Conservation (phyloP, 371 early-diverging fungal species). For the Coemansia sp. region DNA sequence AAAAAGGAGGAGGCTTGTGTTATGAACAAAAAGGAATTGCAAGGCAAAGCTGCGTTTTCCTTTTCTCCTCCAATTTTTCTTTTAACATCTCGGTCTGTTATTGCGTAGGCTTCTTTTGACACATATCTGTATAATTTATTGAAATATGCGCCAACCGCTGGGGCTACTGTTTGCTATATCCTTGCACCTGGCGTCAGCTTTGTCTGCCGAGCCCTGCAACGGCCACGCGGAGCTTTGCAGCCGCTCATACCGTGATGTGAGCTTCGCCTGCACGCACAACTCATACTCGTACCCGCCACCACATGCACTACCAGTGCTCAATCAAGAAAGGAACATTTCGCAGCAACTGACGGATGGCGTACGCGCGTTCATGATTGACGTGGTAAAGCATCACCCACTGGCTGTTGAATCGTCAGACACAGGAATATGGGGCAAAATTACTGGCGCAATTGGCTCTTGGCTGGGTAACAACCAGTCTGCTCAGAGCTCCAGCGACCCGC, state of each 20-base stretch:
- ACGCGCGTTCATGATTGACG: conserved; percentile 69
- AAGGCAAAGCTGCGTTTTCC: neutral
- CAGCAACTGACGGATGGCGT: conserved; percentile 73
- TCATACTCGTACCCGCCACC: conserved; percentile 60
- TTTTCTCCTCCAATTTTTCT: neutral
- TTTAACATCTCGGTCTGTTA: neutral
- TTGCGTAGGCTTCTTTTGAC: neutral
- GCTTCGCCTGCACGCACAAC: conserved; percentile 72
- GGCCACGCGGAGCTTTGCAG: conserved; percentile 66
- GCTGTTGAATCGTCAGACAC: neutral
- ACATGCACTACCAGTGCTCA: conserved; percentile 44
- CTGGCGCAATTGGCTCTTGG: conserved; percentile 3
- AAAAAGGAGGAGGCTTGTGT: neutral
- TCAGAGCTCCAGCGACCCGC: neutral
- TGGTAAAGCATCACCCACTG: conserved; percentile 7
- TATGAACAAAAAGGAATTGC: neutral
- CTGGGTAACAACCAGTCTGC: neutral
- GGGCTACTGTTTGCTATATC: neutral
- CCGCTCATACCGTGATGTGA: conserved; percentile 59
- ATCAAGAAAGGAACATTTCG: conserved; percentile 63
- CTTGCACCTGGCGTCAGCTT: neutral
- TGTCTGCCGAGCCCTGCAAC: conserved; percentile 56
- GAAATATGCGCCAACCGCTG: neutral
- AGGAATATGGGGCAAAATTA: neutral
- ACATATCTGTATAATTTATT: neutral